Evolutionary conservation across 192 early-diverging fungal species (phyloP).

Genomic region (Rhizophagus sp.): DNA sequence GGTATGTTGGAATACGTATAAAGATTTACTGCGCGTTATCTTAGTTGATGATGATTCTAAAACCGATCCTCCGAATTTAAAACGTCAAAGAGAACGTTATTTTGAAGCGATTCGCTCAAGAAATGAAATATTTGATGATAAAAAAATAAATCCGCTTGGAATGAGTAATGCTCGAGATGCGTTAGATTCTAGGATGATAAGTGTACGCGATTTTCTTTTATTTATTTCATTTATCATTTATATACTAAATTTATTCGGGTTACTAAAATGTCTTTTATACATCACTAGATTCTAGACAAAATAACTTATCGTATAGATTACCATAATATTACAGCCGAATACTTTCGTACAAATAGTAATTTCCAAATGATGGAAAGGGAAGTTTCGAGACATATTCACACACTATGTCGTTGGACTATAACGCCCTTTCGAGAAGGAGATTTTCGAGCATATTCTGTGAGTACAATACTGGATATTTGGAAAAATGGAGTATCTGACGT

Average conservation of each 20-base stretch:
- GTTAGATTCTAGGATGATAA: background rate
- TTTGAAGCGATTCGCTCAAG: background rate
- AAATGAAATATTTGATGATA: constrained; percentile 16
- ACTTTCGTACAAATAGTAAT: constrained; percentile 30
- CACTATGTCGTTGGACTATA: constrained; percentile 55
- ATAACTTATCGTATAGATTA: constrained; percentile 30
- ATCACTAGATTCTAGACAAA: constrained; percentile 39
- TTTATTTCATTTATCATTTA: background rate
- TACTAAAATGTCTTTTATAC: background rate
- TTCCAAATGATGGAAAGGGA: constrained; percentile 13
- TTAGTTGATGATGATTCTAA: constrained; percentile 44
- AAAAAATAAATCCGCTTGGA: background rate
- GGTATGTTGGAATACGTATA: constrained; percentile 49
- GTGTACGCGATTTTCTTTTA: background rate
- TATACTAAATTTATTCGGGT: background rate
- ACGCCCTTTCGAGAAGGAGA: constrained; percentile 47
- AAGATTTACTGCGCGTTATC: constrained; percentile 41
- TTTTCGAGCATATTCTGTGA: constrained; percentile 48
- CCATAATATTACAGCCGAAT: constrained; percentile 30
- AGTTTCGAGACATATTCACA: constrained; percentile 34
- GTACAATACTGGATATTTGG: constrained; percentile 46
- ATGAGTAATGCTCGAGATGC: background rate
- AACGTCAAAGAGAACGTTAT: constrained; percentile 1
- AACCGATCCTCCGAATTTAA: constrained; percentile 24
- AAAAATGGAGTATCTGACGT: constrained; percentile 29